Evolutionary conservation across 495 filamentous ascomycete genomes (phyloP).

Genomic region (Sporormia fimetaria): DNA sequence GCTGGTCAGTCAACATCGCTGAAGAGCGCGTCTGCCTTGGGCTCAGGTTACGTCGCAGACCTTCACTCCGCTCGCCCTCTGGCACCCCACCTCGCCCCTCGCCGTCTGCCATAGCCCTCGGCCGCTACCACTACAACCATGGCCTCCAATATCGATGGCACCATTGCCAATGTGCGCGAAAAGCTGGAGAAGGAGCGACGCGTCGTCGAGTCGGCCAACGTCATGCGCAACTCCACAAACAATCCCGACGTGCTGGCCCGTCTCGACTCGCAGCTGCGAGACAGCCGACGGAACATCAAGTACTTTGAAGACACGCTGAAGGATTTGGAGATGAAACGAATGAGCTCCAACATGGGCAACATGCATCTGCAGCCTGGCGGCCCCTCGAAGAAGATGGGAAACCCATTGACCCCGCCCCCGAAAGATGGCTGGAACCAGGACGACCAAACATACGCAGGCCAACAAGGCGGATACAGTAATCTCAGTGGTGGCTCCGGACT

Average conservation of each 20-base stretch:
- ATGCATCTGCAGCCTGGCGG: slow-evolving; percentile 45
- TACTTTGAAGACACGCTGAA: slow-evolving; percentile 86
- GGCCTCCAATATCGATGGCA: slow-evolving; percentile 58
- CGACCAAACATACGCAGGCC: slow-evolving; percentile 26
- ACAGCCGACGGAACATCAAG: slow-evolving; percentile 80
- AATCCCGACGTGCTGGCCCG: slow-evolving; percentile 81
- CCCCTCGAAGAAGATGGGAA: slow-evolving; percentile 17
- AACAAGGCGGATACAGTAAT: slow-evolving; percentile 43
- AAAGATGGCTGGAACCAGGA: slow-evolving; percentile 40
- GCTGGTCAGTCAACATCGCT: too few species aligned
- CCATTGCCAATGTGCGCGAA: slow-evolving; percentile 74
- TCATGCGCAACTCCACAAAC: slow-evolving; percentile 89
- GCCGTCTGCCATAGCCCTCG: too few species aligned
- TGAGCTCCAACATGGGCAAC: slow-evolving; percentile 51
- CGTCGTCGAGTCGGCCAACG: slow-evolving; percentile 84
- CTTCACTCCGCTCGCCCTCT: too few species aligned
- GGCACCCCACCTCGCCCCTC: background rate
- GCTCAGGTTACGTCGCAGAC: too few species aligned
- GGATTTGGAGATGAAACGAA: slow-evolving; percentile 72
- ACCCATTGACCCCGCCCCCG: slow-evolving; percentile 35
- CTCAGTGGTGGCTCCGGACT: slow-evolving; percentile 46
- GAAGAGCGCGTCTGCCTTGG: too few species aligned
- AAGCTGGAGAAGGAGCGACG: slow-evolving; percentile 98
- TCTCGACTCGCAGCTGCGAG: slow-evolving; percentile 83
- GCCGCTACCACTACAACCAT: background rate